Percentiles rank a stretch among this genome's conserved stretches.
Conservation (phyloP, 129 eudicot genomes). For the Calendula officinalis region DNA sequence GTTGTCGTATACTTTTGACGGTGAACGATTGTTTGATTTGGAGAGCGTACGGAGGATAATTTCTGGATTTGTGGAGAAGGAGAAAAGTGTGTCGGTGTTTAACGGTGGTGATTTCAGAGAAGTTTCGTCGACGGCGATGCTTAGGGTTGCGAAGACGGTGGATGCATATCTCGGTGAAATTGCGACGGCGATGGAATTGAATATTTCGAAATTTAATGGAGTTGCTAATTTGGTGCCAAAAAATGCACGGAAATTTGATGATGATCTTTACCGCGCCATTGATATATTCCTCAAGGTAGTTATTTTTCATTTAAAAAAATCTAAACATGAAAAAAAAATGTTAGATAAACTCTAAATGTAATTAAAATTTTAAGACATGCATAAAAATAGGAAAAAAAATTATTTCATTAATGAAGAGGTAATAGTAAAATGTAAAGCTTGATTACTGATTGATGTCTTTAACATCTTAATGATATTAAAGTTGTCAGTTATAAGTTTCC, state of each 20-base stretch:
- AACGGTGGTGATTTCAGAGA: conserved; percentile 82
- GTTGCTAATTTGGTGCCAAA: conserved; percentile 85
- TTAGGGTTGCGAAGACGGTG: conserved; percentile 84
- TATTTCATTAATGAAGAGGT: no score
- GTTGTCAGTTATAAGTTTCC: no score
- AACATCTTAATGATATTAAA: no score
- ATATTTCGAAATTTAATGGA: conserved; percentile 86
- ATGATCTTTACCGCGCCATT: conserved; percentile 93
- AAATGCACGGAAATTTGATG: conserved; percentile 71
- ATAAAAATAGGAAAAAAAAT: no score
- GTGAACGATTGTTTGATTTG: conserved; percentile 76
- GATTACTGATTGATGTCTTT: no score
- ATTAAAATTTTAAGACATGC: no score
- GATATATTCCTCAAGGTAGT: conserved; percentile 87
- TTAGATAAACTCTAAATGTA: no score
- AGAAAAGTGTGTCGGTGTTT: conserved; percentile 85
- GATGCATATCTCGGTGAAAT: conserved; percentile 93
- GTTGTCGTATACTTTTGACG: conserved; percentile 73
- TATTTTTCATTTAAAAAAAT: neutral
- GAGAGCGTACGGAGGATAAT: conserved; percentile 87
- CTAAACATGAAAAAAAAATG: neutral
- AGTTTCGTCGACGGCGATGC: conserved; percentile 63
- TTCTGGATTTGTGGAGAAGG: conserved; percentile 81
- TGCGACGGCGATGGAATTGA: conserved; percentile 59
- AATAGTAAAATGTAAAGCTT: no score